These are phyloP conservation scores for Termitomyces sp. DNA, from an alignment of 768 basidiomycete genomes.

Conservation along the genomic window DNA sequence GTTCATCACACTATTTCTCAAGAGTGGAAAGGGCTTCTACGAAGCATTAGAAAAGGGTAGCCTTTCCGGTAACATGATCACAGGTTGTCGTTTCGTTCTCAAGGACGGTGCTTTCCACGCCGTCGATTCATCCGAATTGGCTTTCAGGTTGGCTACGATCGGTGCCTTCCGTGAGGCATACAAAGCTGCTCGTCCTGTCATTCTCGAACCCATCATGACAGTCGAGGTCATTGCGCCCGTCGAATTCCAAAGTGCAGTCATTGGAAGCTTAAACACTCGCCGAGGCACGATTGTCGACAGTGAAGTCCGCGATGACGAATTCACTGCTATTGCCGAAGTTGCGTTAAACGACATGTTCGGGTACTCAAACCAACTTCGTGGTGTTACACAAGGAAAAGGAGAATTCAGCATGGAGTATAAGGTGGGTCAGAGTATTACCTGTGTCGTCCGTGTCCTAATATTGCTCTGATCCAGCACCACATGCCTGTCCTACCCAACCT, in stretches of 20 bases:
- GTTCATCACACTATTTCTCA: neutral
- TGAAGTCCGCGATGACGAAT: conserved; percentile 96
- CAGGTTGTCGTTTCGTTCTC: conserved; percentile 80
- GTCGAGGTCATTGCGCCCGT: conserved; percentile 95
- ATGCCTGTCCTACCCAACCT: conserved; percentile 78
- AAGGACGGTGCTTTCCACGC: conserved; percentile 90
- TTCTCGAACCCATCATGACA: conserved; percentile 98
- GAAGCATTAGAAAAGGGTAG: conserved; percentile 91
- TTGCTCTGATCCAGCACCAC: conserved; percentile 46
- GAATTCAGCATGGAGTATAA: conserved; percentile 81
- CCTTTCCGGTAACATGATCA: conserved; percentile 82
- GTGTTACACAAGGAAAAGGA: conserved; percentile 95
- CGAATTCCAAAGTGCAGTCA: conserved; percentile 94
- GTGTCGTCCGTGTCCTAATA: conserved; percentile 2
- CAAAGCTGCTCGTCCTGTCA: conserved; percentile 65
- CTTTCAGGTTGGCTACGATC: conserved; percentile 87
- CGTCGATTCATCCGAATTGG: conserved; percentile 95
- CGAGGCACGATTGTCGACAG: conserved; percentile 93
- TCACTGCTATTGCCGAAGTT: conserved; percentile 87
- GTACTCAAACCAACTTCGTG: conserved; percentile 89
- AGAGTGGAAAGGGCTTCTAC: conserved; percentile 69
- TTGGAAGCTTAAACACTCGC: conserved; percentile 88
- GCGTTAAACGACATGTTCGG: conserved; percentile 98
- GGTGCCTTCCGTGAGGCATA: conserved; percentile 93
- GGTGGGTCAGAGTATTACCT: conserved; percentile 31